These are phyloP conservation scores for Colletotrichum nymphaeae DNA, from an alignment of 2,329 filamentous ascomycete species.

Conservation along the genomic window DNA sequence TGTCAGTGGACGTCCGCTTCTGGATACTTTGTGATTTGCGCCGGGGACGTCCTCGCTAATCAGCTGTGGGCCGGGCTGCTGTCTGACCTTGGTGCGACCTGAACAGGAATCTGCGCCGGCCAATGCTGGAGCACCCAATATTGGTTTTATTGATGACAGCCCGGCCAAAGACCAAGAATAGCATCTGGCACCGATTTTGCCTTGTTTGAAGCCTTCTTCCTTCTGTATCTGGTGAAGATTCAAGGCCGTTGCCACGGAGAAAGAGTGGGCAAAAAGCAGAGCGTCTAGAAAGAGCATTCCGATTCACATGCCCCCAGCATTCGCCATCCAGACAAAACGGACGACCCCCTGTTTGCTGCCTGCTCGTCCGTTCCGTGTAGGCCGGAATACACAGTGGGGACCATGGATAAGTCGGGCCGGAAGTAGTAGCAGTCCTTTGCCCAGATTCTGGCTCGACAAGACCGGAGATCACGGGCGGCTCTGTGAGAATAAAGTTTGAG, in stretches of 20 bases:
- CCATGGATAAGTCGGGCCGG: constrained; percentile 9
- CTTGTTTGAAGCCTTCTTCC: constrained; percentile 21
- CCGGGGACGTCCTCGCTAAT: constrained; percentile 36
- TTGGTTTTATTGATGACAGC: constrained; percentile 18
- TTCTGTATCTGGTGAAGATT: neutral
- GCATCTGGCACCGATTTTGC: constrained; percentile 11
- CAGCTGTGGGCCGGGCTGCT: constrained; percentile 29
- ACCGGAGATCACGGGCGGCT: constrained; percentile 19
- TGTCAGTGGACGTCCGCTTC: neutral
- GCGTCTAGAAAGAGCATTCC: neutral
- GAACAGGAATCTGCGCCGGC: constrained; percentile 32
- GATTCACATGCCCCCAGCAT: neutral
- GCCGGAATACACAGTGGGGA: neutral
- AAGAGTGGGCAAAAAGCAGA: neutral
- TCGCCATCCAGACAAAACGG: neutral
- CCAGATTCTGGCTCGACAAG: neutral
- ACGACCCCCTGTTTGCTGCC: neutral
- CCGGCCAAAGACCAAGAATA: constrained; percentile 17
- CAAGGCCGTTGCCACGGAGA: neutral
- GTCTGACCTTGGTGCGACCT: constrained; percentile 33
- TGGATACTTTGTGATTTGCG: constrained; percentile 31
- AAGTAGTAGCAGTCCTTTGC: neutral
- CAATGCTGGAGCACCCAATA: constrained; percentile 13
- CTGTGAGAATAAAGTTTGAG: neutral
- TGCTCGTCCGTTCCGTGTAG: constrained; percentile 9